phyloP scores from a whole-genome alignment of 2,329 filamentous ascomycete genomes.

The Epichloe coenophiala region DNA sequence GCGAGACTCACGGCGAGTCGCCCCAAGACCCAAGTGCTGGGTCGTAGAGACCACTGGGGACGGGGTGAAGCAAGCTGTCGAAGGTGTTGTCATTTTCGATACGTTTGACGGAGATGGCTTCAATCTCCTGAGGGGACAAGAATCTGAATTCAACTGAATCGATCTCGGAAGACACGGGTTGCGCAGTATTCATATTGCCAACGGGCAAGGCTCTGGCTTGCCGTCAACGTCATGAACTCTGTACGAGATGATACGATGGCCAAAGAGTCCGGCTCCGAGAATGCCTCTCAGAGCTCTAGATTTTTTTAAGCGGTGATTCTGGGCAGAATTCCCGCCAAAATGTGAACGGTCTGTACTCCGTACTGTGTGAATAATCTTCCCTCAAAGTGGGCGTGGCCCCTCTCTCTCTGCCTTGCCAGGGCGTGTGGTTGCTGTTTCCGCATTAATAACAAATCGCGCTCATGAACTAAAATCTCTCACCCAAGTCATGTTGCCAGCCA shows the following conservation, averaged over 20 bases:
- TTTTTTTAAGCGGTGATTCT: not conserved
- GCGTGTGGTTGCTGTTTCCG: no score
- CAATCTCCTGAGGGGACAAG: slow-evolving; percentile 70
- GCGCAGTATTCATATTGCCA: slow-evolving; percentile 52
- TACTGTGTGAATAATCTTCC: no score
- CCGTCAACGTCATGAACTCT: not conserved
- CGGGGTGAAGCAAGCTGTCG: slow-evolving; percentile 77
- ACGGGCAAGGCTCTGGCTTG: slow-evolving; percentile 1
- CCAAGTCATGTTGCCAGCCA: no score
- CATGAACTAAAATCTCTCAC: no score
- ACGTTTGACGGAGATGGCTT: slow-evolving; percentile 78
- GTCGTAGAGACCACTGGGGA: slow-evolving; percentile 86
- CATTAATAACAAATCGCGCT: no score
- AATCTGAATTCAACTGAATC: slow-evolving; percentile 82
- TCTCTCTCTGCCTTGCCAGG: no score
- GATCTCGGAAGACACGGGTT: slow-evolving; percentile 73
- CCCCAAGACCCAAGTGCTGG: slow-evolving; percentile 81
- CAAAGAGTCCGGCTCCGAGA: not conserved
- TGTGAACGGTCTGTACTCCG: no score
- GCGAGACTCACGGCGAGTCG: slow-evolving; percentile 53
- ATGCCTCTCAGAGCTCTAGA: not conserved
- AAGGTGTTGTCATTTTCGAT: slow-evolving; percentile 93
- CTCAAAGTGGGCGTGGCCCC: no score
- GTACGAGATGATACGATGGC: not conserved
- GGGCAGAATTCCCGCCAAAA: not conserved